Evolutionary conservation across 371 early-diverging fungal genomes (phyloP).

Genomic region (Mortierella sp.): DNA sequence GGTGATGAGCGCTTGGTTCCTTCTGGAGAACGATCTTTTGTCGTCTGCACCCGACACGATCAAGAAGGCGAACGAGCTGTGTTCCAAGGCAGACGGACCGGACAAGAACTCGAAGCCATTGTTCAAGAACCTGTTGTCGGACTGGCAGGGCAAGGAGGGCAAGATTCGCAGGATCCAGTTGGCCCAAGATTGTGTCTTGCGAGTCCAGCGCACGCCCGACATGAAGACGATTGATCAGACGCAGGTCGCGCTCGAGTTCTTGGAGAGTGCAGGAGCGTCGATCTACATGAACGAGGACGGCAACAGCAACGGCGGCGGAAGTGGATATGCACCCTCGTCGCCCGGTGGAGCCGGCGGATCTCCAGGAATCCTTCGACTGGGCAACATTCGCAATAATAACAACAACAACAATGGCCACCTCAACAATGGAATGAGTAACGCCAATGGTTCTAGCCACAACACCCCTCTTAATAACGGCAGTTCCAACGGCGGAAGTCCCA

Average conservation of each 20-base stretch:
- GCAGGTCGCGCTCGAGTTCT: conserved; percentile 43
- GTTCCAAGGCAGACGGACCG: conserved; percentile 55
- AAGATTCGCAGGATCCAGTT: conserved; percentile 47
- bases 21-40: conserved; percentile 54
- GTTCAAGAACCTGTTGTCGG: conserved; percentile 56
- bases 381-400: conserved; percentile 9
- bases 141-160: conserved; percentile 58
- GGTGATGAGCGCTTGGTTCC: conserved; percentile 57
- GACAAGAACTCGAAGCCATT: conserved; percentile 55
- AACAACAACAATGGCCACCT: conserved; percentile 14
- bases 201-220: conserved; percentile 50
- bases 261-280: conserved; percentile 29
- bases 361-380: conserved; percentile 21
- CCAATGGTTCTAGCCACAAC: conserved; percentile 4
- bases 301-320: neutral
- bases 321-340: conserved; percentile 1
- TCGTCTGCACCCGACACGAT: conserved; percentile 45
- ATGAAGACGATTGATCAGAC: conserved; percentile 55
- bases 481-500: conserved; percentile 5
- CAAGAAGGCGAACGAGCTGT: conserved; percentile 53
- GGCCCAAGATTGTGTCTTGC: conserved; percentile 48
- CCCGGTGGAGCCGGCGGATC: conserved; percentile 22
- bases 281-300: conserved; percentile 14
- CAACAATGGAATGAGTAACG: conserved; percentile 18
- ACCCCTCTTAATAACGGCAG: neutral